phyloP scores from a whole-genome alignment of 495 filamentous ascomycete species.

The Xylaria intraflava region DNA sequence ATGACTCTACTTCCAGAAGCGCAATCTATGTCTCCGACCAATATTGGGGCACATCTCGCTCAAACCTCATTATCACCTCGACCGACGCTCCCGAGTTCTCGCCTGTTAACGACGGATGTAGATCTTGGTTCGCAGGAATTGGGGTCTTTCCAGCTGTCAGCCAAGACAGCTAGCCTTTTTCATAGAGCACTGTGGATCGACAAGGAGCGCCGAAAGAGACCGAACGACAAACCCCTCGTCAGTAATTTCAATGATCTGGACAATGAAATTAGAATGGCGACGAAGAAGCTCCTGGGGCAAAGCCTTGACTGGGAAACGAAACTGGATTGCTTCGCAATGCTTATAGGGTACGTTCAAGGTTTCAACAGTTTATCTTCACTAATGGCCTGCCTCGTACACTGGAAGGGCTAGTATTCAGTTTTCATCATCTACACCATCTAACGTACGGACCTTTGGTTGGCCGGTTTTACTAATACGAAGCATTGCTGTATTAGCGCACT shows the following conservation, averaged over 20 bases:
- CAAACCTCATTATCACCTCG: neutral
- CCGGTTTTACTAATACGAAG: neutral
- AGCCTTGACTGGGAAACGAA: constrained; percentile 23
- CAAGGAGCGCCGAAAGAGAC: constrained; percentile 20
- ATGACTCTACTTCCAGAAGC: constrained; percentile 24
- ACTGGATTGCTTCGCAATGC: constrained; percentile 27
- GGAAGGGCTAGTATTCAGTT: neutral
- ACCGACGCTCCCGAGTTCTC: constrained; percentile 11
- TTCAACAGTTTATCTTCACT: neutral
- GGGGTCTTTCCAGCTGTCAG: constrained; percentile 22
- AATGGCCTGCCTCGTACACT: neutral
- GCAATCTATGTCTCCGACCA: constrained; percentile 13
- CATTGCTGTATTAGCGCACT: neutral
- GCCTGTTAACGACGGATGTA: constrained; percentile 15
- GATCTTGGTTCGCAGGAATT: constrained; percentile 12
- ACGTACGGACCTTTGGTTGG: neutral
- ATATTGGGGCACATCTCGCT: neutral
- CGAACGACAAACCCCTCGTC: constrained; percentile 18
- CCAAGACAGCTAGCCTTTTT: constrained; percentile 22
- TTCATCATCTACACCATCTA: neutral
- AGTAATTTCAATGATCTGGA: constrained; percentile 20
- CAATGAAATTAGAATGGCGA: constrained; percentile 19
- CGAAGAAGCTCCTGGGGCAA: constrained; percentile 15
- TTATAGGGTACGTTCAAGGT: constrained; percentile 18
- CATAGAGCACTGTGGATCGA: constrained; percentile 24